Evolutionary conservation across 192 early-diverging fungal genomes (phyloP), one percentile per base, ranked within the genome.

Genomic region (Rhizophlyctis rosea): DNA sequence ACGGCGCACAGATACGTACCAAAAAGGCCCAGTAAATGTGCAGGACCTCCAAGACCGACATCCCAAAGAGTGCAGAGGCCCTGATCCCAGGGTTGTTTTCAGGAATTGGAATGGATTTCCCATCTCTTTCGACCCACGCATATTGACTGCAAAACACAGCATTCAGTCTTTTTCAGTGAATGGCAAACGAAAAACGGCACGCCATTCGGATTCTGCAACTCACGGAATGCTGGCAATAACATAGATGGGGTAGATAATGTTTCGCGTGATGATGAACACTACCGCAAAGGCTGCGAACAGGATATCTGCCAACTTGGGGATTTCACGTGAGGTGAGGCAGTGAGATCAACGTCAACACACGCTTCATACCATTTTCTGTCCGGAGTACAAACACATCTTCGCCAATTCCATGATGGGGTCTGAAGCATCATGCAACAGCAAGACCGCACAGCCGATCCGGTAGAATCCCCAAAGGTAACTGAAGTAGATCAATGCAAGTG

Each of bases 331-430:
- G 4, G 39, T 39, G 9, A 24, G 3, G 0, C 18, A 25, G 39
- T 16, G 1, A 3, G 14, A 11, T 3, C 60, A 16, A 54, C 9
- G 35, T 7, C n/a, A 18, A 55, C 4, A 3, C 54, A 4, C 16
- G 23, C 25, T 33, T 24, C 24, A 21, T 50, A 78, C 76, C 73
- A 60, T 55, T 35, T 78, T 69, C 32, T 65, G 59, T 30, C 69
- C 69, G 13, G 70, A 21, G 53, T 81, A 81, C 35, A 81, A 52
- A 5, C 50, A 54, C 54, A 72, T 64, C 51, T 81, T 81, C 3
- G 79, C 79, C 35, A 76, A 50, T 58, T 81, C 79, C 79, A 81
- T 74, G 56, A 78, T 52, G 3, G 79, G 79, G 62, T 81, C 79
- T 32, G 55, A 50, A 29, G 71, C 31, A 47, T 81, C 79, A 59